Conservation (phyloP, 306 rosid species). For the Sophora flavescens region DNA sequence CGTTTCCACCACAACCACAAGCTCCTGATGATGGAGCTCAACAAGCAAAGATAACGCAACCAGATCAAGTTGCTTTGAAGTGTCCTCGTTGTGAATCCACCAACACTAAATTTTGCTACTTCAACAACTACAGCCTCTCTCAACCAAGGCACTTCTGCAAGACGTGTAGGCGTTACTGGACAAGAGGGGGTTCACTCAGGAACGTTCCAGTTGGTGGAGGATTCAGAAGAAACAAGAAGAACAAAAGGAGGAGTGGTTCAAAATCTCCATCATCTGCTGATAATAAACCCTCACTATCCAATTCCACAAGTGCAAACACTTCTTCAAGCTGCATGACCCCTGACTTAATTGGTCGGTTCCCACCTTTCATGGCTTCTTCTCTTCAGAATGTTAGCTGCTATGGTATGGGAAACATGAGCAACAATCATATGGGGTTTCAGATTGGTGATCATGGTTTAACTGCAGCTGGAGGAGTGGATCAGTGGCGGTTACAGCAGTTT, state of each 20-base stretch:
- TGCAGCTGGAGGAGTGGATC: slow-evolving; percentile 43
- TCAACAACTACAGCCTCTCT: slow-evolving; percentile 68
- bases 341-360: slow-evolving; percentile 46
- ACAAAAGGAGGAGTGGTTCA: slow-evolving; percentile 52
- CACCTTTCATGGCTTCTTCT: slow-evolving; percentile 59
- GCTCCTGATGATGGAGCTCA: slow-evolving; percentile 53
- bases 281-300: slow-evolving; percentile 31
- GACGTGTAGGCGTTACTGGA: slow-evolving; percentile 85
- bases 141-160: slow-evolving; percentile 90
- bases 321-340: slow-evolving; percentile 11
- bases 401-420: slow-evolving; percentile 47
- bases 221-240: slow-evolving; percentile 75
- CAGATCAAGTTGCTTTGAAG: slow-evolving; percentile 62
- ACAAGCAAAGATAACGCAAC: slow-evolving; percentile 62
- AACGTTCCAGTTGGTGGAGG: slow-evolving; percentile 86
- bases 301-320: slow-evolving; percentile 29
- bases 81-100: slow-evolving; percentile 80
- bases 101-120: slow-evolving; percentile 83
- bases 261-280: slow-evolving; percentile 59
- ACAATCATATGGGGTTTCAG: slow-evolving; percentile 51
- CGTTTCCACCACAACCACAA: slow-evolving; percentile 46
- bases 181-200: slow-evolving; percentile 76
- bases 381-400: slow-evolving; percentile 57
- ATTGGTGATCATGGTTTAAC: slow-evolving; percentile 41
- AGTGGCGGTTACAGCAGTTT: slow-evolving; percentile 59